These are phyloP conservation scores for Taxawa tesnikishii DNA, from an alignment of 2,329 filamentous ascomycete species.

Conservation along the genomic window DNA sequence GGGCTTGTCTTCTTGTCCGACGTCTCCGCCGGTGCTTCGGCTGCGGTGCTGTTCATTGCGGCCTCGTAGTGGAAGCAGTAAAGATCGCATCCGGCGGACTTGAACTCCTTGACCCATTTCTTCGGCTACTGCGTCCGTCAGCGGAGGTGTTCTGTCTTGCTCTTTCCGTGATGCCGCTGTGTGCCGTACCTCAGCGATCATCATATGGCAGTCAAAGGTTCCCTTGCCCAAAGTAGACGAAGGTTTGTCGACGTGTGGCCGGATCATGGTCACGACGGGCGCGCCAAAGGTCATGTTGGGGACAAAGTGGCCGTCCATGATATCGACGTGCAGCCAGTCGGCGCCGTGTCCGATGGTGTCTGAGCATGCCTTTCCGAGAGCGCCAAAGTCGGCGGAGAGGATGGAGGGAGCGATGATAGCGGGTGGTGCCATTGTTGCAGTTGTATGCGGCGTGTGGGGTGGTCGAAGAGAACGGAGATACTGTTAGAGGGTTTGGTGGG, in stretches of 20 bases:
- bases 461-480: no score
- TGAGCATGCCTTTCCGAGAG: slow-evolving; percentile 74
- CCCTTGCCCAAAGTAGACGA: slow-evolving; percentile 60
- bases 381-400: slow-evolving; percentile 88
- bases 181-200: slow-evolving; percentile 78
- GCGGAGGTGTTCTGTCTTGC: not conserved
- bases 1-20: slow-evolving; percentile 66
- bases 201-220: slow-evolving; percentile 99
- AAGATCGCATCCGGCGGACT: slow-evolving; percentile 88
- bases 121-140: slow-evolving; percentile 53
- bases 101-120: slow-evolving; percentile 95
- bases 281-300: slow-evolving; percentile 97
- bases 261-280: slow-evolving; percentile 89
- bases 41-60: slow-evolving; percentile 68
- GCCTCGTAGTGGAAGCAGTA: slow-evolving; percentile 99
- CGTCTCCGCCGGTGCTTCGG: slow-evolving; percentile 60
- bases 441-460: no score
- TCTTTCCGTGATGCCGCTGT: not conserved
- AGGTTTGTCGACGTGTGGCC: slow-evolving; percentile 70
- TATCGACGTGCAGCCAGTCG: slow-evolving; percentile 92
- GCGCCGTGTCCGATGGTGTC: slow-evolving; percentile 76
- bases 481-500: no score
- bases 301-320: slow-evolving; percentile 98
- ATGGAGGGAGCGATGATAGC: slow-evolving; percentile 98
- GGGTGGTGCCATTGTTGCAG: slow-evolving; percentile 73